Evolutionary conservation across 495 filamentous ascomycete species (phyloP), one percentile per base, ranked within the genome.

Genomic region (Penicillium taxi): DNA sequence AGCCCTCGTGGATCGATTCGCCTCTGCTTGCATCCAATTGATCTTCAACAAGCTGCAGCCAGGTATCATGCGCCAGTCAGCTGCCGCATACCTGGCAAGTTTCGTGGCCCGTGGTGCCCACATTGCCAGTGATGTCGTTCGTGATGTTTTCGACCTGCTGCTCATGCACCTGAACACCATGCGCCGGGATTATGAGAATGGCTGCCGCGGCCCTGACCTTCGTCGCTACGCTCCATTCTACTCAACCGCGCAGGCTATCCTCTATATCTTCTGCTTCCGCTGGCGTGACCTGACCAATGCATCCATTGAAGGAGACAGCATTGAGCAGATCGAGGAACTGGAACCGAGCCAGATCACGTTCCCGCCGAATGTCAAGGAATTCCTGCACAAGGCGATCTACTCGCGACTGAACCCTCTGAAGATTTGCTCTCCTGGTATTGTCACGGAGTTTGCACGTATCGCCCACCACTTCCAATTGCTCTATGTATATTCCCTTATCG

Each of bases 201-300:
- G 59, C 24, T 93, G 86, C 57, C 78, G 74, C 9, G 86, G 85
- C 1, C 89, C 91, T 0, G 87, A 96, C 59, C 76, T 90, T 17
- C 75, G 79, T 27, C 78, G 80, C 21, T 96, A 88, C 53, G 73
- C 75, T 12, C 73, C 83, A 5, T 96, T 93, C 60, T 96, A 99
- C 62, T 78, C 81, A 5, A 77, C 85, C 27, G 76, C 80, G n/a
- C 90, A 96, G 57, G 89, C 90, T 4, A 52, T 88, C 4, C 69
- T 87, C 21, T 94, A 96, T 65, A 94, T 96, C 33, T 99, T 96
- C 70, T 99, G 91, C 68, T 99, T 96, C 70, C 81, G 93, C 25
- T 96, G 90, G 90, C 79, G 83, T 24, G 90, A 96, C 40, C 66
- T 99, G 30, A 81, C 85, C 25, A 72, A 67, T 12, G 73, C 75